Conservation (phyloP, 2,329 filamentous ascomycete genomes). For the Gnomoniopsis smithogilvyi region DNA sequence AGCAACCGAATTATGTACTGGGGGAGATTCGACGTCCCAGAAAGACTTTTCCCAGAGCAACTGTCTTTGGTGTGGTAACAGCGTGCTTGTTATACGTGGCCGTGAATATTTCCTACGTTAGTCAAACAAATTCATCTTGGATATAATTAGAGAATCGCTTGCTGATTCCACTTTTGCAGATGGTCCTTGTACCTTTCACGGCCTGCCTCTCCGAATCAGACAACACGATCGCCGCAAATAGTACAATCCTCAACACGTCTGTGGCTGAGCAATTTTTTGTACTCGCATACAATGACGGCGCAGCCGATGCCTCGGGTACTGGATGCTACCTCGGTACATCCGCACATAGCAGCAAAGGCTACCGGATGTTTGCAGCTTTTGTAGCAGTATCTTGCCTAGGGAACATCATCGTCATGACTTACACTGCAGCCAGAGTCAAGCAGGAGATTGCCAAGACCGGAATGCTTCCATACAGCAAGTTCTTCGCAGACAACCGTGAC, state of each 20-base stretch:
- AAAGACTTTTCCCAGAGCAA: conserved; percentile 31
- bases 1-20: conserved; percentile 35
- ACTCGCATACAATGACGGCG: conserved; percentile 29
- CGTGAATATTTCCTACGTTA: conserved; percentile 35
- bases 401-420: conserved; percentile 49
- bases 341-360: conserved; percentile 21
- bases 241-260: conserved; percentile 39
- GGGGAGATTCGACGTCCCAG: conserved; percentile 30
- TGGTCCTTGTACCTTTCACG: neutral
- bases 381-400: conserved; percentile 53
- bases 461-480: conserved; percentile 20
- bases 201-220: no score
- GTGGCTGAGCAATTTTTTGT: conserved; percentile 24
- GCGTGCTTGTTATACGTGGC: conserved; percentile 33
- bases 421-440: conserved; percentile 3
- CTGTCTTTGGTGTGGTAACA: conserved; percentile 27
- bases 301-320: conserved; percentile 34
- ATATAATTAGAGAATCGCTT: neutral
- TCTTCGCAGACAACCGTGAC: conserved; percentile 40
- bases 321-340: conserved; percentile 26
- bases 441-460: conserved; percentile 10
- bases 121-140: conserved; percentile 27
- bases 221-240: conserved; percentile 25
- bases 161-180: neutral
- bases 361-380: conserved; percentile 43